Evolutionary conservation across 2,329 filamentous ascomycete species (phyloP), one percentile per base, ranked within the genome.

Genomic region (Paracamarosporium sp.): DNA sequence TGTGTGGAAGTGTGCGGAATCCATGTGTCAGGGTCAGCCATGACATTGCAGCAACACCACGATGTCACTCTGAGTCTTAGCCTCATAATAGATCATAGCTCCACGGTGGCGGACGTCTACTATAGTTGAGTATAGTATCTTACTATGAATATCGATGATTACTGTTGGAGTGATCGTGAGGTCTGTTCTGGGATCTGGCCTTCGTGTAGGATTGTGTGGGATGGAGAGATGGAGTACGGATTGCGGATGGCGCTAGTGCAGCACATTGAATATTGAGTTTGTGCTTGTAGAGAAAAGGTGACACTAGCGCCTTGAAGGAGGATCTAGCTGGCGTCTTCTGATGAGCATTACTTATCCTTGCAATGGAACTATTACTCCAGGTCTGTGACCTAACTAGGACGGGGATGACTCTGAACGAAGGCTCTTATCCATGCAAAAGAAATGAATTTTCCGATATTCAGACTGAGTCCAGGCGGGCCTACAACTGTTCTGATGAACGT

Each of bases 11-110:
- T 12, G 36, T n/a, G 31, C n/a, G 36, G 33, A n/a, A 24, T 15
- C 33, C 47, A 40, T 9, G 36, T 43, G 36, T 51, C 48, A n/a
- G 48, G 36, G 48, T 51, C 36, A 51, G 48, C 48, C 36, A 51
- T 51, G 48, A 51, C 48, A 41, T 15, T 41, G 36, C 48, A 51
- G 48, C 17, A 51, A 22, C 43, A 25, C 27, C 25, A 51, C 36
- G 25, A 51, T 51, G 48, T 41, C 48, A 41, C 31, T 11, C 25
- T 41, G 35, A 12, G 22, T 17, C 17, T 12, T 4, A 15, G 9
- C 27, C 2, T 24, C 15, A 8, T 31, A 27, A n/a, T 25, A 35
- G 22, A 51, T 51, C 3, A n/a, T n/a, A 15, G 11, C 15, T 5
- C 17, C 43, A 6, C 12, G 24, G 13, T 13, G 24, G 11, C 25